These are phyloP conservation scores for Komagataella mondaviorum DNA, from an alignment of 805 yeast species.

Conservation along the genomic window DNA sequence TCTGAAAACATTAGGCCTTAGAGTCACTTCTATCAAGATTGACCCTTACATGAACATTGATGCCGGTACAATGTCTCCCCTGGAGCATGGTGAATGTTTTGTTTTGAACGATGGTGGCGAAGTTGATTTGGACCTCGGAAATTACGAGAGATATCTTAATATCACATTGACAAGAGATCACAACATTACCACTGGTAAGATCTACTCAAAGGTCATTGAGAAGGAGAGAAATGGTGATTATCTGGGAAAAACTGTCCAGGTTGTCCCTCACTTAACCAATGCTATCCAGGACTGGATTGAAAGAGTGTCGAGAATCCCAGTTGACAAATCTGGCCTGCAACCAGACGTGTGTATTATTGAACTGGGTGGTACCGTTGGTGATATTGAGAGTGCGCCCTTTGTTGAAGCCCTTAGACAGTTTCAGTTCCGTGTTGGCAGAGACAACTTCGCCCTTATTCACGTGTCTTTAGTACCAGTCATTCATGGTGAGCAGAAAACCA, in stretches of 20 bases:
- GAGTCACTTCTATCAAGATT: constrained; percentile 94
- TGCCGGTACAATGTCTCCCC: constrained; percentile 99
- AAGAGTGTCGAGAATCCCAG: constrained; percentile 82
- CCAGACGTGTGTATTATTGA: constrained; percentile 97
- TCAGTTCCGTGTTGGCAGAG: constrained; percentile 92
- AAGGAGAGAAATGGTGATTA: constrained; percentile 95
- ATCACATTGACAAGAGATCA: constrained; percentile 88
- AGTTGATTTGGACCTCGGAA: constrained; percentile 95
- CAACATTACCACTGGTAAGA: constrained; percentile 97
- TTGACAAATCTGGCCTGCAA: constrained; percentile 72
- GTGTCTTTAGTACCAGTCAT: constrained; percentile 96
- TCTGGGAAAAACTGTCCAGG: constrained; percentile 98
- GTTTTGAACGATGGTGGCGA: constrained; percentile 98
- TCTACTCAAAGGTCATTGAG: constrained; percentile 87
- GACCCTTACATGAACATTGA: constrained; percentile 99
- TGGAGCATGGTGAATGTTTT: constrained; percentile 98
- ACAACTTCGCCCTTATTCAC: constrained; percentile 90
- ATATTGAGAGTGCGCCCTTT: constrained; percentile 96
- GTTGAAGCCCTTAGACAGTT: constrained; percentile 98
- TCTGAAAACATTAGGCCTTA: constrained; percentile 83
- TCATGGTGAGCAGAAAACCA: constrained; percentile 97
- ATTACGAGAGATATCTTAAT: constrained; percentile 92
- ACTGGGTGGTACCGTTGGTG: constrained; percentile 99
- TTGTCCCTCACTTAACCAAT: constrained; percentile 94
- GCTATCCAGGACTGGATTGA: constrained; percentile 99